A percentile compares a stretch with the other conserved stretches of the same genome.
phyloP scores from a whole-genome alignment of 2,329 filamentous ascomycete genomes.

The Onygenales sp. region DNA sequence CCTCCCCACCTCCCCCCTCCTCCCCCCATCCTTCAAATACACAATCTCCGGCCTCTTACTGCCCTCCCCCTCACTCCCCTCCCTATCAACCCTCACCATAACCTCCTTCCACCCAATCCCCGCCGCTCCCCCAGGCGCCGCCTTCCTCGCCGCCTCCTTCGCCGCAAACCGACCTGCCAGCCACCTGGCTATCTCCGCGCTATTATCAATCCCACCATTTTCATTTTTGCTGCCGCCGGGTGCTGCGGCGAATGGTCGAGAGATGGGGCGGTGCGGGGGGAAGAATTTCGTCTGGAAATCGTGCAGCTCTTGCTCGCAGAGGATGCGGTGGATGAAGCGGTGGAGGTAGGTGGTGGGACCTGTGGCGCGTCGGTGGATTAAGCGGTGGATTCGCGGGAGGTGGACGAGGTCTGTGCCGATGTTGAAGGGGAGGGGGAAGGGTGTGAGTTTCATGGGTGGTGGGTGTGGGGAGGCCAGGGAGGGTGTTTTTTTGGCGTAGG shows the following conservation, averaged over 20 bases:
- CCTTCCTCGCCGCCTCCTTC: slow-evolving; percentile 64
- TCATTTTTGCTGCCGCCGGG: background rate
- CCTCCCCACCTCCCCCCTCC: slow-evolving; percentile 47
- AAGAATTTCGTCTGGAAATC: slow-evolving; percentile 31
- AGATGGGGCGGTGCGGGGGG: slow-evolving; percentile 19
- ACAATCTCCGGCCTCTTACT: slow-evolving; percentile 29
- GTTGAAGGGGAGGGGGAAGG: slow-evolving; percentile 56
- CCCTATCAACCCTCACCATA: slow-evolving; percentile 26
- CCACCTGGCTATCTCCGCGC: slow-evolving; percentile 30
- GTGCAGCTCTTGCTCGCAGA: slow-evolving; percentile 28
- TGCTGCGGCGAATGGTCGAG: background rate
- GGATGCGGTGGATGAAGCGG: slow-evolving; percentile 31
- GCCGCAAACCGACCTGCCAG: slow-evolving; percentile 54
- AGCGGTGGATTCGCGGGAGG: slow-evolving; percentile 52
- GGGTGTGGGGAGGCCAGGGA: background rate
- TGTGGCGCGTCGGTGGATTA: slow-evolving; percentile 42
- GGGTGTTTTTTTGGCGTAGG: background rate
- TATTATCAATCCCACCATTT: slow-evolving; percentile 2
- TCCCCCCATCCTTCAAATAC: slow-evolving; percentile 21
- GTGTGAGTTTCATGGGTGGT: slow-evolving; percentile 22
- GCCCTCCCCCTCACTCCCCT: slow-evolving; percentile 7
- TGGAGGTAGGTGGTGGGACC: slow-evolving; percentile 17
- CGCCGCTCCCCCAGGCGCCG: slow-evolving; percentile 46
- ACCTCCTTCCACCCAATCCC: slow-evolving; percentile 55
- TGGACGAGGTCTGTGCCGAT: slow-evolving; percentile 74